phyloP scores from a whole-genome alignment of 1,284 basidiomycete species.

The Xerocomus amazonicus region DNA sequence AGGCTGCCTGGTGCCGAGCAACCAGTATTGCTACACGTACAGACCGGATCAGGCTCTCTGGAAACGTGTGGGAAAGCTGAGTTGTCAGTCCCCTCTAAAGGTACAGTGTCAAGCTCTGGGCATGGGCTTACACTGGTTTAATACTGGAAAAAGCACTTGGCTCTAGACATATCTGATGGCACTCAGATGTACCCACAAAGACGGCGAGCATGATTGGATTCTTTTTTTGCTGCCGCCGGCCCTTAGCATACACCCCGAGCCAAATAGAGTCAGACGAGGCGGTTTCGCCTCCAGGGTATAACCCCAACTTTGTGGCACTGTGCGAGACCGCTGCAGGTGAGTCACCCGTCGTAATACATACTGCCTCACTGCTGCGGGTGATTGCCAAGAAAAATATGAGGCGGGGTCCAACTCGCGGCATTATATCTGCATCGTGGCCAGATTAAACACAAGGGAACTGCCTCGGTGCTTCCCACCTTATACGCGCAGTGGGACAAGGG shows the following conservation, averaged over 20 bases:
- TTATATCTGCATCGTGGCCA: conserved; percentile 4
- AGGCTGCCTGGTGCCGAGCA: too few relatives aligned
- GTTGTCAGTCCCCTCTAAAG: neutral
- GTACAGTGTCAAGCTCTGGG: neutral
- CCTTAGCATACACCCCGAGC: neutral
- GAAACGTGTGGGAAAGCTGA: too few relatives aligned
- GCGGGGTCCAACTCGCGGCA: conserved; percentile 1
- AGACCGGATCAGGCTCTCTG: too few relatives aligned
- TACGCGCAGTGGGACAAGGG: neutral
- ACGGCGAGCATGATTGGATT: neutral
- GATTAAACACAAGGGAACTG: conserved; percentile 1
- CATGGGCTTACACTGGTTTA: neutral
- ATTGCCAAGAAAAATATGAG: neutral
- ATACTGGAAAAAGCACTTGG: neutral
- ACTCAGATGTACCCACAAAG: neutral
- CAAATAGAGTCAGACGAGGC: neutral
- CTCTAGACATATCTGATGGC: too few relatives aligned
- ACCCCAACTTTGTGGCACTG: neutral
- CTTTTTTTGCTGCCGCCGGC: neutral
- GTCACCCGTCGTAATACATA: neutral
- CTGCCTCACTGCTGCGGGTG: neutral
- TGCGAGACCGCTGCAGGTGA: neutral
- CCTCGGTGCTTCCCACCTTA: conserved; percentile 4
- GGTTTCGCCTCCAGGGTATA: neutral
- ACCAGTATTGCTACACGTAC: too few relatives aligned